Evolutionary conservation across 2,329 filamentous ascomycete genomes (phyloP).

Genomic region (Fusarium hainanense): DNA sequence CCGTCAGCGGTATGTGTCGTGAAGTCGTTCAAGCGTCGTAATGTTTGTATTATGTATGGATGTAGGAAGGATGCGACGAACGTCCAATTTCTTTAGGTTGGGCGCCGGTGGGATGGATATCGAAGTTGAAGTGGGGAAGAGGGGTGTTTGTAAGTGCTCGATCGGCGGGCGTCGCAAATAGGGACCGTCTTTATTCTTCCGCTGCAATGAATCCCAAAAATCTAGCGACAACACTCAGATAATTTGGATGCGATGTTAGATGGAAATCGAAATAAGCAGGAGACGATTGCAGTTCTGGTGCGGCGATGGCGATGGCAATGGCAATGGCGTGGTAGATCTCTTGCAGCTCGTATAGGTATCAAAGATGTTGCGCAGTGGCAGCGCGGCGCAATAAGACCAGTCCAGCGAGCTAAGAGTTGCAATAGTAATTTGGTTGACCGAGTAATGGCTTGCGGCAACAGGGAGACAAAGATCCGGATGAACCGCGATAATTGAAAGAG

Average conservation of each 20-base stretch:
- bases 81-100: conserved; percentile 24
- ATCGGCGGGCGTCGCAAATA: conserved; percentile 12
- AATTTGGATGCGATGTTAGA: not conserved
- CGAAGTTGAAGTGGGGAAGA: conserved; percentile 34
- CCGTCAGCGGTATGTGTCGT: conserved; percentile 29
- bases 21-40: conserved; percentile 19
- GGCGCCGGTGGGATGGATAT: conserved; percentile 20
- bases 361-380: conserved; percentile 39
- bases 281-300: conserved; percentile 19
- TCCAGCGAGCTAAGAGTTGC: conserved; percentile 17
- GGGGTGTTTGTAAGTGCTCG: conserved; percentile 42
- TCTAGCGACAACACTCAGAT: conserved; percentile 4
- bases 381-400: conserved; percentile 38
- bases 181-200: not conserved
- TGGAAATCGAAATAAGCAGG: not conserved
- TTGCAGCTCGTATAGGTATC: conserved; percentile 33
- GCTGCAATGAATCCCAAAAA: not conserved
- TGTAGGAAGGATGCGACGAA: conserved; percentile 25
- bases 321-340: conserved; percentile 23
- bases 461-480: not conserved
- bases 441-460: conserved; percentile 20
- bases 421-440: conserved; percentile 25
- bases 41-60: not conserved
- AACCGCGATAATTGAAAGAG: not conserved
- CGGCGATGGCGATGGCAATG: conserved; percentile 26